Base-by-base conservation (phyloP, 108 stramenopile genomes). In the Craspedostauros australis region DNA sequence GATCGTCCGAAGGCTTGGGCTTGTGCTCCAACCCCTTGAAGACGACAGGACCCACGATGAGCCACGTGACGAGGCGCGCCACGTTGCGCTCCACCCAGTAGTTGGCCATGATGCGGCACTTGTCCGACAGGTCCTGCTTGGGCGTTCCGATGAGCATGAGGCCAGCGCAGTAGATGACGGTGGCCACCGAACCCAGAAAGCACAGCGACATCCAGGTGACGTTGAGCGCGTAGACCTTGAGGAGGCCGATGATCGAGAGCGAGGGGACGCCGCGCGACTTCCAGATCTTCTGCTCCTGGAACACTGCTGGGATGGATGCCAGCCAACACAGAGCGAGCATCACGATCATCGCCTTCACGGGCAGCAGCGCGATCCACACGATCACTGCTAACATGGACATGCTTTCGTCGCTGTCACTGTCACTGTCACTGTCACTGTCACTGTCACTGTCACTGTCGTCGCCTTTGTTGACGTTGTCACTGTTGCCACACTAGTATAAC, bases 261-360 rank as follows among this genome's bases (percentile, higher is more conserved):
- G 74, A 73, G 11, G 84, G 80, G 7, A 84, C 46, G 1, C 54
- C 52, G 3, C 47, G 38, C 6, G 83, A 61, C 19, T 50, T 42
- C 88, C 88, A 91, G 54, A 91, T 91, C 46, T 75, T 79, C 14
- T 55, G 64, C 63, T 91, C 88, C 57, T 91, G 88, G 28, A 49
- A 27, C 15, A 67, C 70, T 11, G 62, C 60, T 2, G 51, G 62
- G 4, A 72, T 18, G 1, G 55, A 38, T 6, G 46, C 54, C 16
- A 56, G 20, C 16, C 27, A 39, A 45, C n/a, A n/a, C n/a, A n/a
- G n/a, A n/a, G n/a, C n/a, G n/a, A n/a, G n/a, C n/a, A n/a, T n/a
- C n/a, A n/a, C n/a, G n/a, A n/a, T n/a, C n/a, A n/a, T n/a, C n/a
- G n/a, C n/a, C n/a, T n/a, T n/a, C n/a, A n/a, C n/a, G n/a, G n/a